Conservation (phyloP, 345 rosid genomes). For the Nasturtium officinale region DNA sequence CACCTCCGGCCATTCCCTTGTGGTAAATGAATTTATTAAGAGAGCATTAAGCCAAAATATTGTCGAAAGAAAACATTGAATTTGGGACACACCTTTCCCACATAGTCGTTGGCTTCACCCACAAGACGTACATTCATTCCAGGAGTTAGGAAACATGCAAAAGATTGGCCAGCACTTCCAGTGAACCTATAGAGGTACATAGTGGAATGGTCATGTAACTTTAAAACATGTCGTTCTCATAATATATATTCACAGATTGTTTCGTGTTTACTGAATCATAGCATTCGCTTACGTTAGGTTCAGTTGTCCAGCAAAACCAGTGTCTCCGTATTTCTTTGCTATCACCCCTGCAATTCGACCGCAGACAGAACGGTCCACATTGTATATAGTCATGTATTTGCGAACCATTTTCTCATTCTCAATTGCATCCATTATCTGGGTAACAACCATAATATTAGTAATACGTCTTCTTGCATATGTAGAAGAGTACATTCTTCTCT, state of each 20-base stretch:
- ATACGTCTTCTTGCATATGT: neutral
- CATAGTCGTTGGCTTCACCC: conserved; percentile 99
- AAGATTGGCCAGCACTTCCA: conserved; percentile 99
- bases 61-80: neutral
- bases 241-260: conserved; percentile 4
- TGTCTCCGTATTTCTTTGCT: conserved; percentile 95
- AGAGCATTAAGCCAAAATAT: neutral
- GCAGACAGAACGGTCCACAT: conserved; percentile 92
- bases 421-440: conserved; percentile 79
- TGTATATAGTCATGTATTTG: conserved; percentile 73
- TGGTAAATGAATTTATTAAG: neutral
- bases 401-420: conserved; percentile 72
- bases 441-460: conserved; percentile 16
- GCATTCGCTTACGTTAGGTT: conserved; percentile 74
- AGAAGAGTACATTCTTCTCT: conserved; percentile 1
- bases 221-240: conserved; percentile 15
- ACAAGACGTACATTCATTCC: conserved; percentile 91
- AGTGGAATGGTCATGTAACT: conserved; percentile 26
- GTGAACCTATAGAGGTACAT: conserved; percentile 56
- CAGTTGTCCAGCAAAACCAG: conserved; percentile 95
- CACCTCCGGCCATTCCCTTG: conserved; percentile 99
- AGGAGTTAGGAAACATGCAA: conserved; percentile 95
- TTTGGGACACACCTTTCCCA: conserved; percentile 74
- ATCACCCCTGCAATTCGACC: conserved; percentile 88
- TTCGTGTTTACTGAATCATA: neutral